Base-by-base conservation (phyloP, 257 asterid genomes). In the Verbena officinalis region DNA sequence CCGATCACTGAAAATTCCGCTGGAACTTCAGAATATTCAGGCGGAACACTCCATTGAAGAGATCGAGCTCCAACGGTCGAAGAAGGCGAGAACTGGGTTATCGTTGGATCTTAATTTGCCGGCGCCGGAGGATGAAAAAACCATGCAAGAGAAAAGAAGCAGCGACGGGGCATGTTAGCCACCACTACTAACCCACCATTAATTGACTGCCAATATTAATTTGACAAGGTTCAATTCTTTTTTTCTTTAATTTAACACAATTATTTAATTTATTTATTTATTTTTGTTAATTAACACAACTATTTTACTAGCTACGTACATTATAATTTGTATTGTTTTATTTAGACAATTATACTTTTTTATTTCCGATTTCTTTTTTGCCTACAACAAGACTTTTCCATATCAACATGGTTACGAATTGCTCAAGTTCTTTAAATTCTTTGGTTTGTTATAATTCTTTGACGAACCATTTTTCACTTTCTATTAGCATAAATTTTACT, bases 91-190 rank as follows among this genome's bases (percentile, higher is more conserved):
- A 72, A 73, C 33, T n/a, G 77, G 75, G 34, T 65, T 90, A 17
- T 71, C 81, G 9, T 68, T 90, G 78, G 96, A 90, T 81, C 96
- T 90, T 55, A 90, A 90, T 45, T 86, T 84, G 61, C 90, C 93
- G 20, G 89, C 86, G 7, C 67, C 70, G 8, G 78, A 68, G 1
- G 76, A 72, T 40, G 75, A 83, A 10, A 67, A 67, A 5, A 62
- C 64, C 42, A 75, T 71, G 24, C 72, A 65, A 13, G 52, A 65
- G 42, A 49, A 31, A 40, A 40, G 38, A 45, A 57, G 58, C 62
- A 13, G 60, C 57, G 49, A 34, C 77, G 15, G 53, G 71, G 44
- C 76, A 65, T 49, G 39, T 55, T 79, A 36, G 76, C 89, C 69
- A 39, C 68, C 73, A 43, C 23, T 24, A 54, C 73, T 69, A 17